Conservation (phyloP, 2,329 filamentous ascomycete genomes). For the Aspergillus viridinutans region DNA sequence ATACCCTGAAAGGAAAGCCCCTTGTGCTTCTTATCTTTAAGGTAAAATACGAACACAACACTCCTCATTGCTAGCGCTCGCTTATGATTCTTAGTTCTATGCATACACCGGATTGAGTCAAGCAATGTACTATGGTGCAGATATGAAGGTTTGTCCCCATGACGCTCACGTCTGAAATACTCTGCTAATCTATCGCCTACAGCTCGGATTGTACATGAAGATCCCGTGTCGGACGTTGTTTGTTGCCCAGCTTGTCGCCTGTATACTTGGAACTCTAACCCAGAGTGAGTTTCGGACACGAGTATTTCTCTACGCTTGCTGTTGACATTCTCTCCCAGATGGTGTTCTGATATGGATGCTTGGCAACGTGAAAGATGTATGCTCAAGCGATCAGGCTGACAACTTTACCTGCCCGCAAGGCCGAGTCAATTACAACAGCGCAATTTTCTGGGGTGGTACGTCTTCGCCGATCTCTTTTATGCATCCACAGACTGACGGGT, state of each 20-base stretch:
- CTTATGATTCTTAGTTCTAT: conserved; percentile 40
- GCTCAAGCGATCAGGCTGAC: conserved; percentile 36
- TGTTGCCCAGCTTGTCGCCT: conserved; percentile 45
- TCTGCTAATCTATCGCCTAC: background rate
- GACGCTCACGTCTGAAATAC: background rate
- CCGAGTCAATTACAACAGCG: conserved; percentile 42
- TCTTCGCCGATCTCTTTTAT: background rate
- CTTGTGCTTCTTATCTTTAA: conserved; percentile 44
- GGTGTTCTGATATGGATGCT: conserved; percentile 29
- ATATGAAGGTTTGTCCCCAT: conserved; percentile 51
- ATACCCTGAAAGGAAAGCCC: conserved; percentile 37
- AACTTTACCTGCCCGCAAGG: conserved; percentile 47
- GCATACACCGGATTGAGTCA: conserved; percentile 56
- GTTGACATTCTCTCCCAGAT: conserved; percentile 27
- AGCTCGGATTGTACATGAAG: conserved; percentile 49
- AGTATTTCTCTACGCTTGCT: conserved; percentile 33
- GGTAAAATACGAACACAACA: conserved; percentile 55
- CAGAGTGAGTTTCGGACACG: conserved; percentile 30
- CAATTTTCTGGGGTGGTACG: conserved; percentile 44
- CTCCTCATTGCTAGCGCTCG: conserved; percentile 53
- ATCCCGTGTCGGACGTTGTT: conserved; percentile 46
- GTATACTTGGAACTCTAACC: conserved; percentile 42
- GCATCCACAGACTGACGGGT: background rate
- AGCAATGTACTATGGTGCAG: conserved; percentile 44
- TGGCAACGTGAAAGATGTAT: conserved; percentile 38